phyloP scores from a whole-genome alignment of 2,329 filamentous ascomycete genomes.

The Trichoderma semiorbis region DNA sequence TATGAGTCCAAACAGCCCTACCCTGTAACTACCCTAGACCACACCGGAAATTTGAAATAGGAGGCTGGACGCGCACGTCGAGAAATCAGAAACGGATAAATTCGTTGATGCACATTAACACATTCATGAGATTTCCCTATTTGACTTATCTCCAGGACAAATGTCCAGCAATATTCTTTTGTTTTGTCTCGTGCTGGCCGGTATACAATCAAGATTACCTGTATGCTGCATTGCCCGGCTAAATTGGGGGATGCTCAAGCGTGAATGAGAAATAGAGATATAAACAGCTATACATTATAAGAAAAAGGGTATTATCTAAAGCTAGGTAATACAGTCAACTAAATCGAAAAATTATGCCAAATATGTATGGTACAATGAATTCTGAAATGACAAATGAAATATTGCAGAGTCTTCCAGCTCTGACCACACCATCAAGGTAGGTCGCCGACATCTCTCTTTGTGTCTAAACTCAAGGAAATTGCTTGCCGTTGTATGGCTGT shows the following conservation, averaged over 20 bases:
- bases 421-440: not conserved
- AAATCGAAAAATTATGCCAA: not conserved
- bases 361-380: not conserved
- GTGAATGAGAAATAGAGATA: not conserved
- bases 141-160: not conserved
- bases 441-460: not conserved
- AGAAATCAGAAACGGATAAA: not conserved
- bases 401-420: not conserved
- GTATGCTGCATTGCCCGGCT: not conserved
- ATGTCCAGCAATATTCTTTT: too few species aligned
- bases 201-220: not conserved
- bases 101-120: not conserved
- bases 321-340: not conserved
- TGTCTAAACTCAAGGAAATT: conserved; percentile 5
- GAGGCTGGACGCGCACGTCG: not conserved
- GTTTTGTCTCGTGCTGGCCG: not conserved
- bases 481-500: not conserved
- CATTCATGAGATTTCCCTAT: not conserved
- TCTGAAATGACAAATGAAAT: not conserved
- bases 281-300: not conserved
- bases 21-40: not conserved
- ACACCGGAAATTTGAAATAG: not conserved
- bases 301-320: not conserved
- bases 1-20: not conserved
- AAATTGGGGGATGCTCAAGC: not conserved